Evolutionary conservation across 2,329 filamentous ascomycete species (phyloP).

Genomic region (Exophiala lecanii-corni): DNA sequence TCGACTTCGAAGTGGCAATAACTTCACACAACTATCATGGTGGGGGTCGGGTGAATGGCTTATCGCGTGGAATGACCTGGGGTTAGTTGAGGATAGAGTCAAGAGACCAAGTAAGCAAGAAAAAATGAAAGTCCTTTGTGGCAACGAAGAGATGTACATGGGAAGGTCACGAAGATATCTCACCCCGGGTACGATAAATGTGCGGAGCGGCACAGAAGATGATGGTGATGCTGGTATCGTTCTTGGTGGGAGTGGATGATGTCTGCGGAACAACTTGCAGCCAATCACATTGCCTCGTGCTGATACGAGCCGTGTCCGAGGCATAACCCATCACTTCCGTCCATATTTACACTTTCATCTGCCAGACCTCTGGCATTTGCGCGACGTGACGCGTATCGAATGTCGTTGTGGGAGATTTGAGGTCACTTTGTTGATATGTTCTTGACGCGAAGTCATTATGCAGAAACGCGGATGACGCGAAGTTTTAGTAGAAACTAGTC

Average conservation of each 20-base stretch:
- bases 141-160: constrained; percentile 3
- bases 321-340: constrained; percentile 8
- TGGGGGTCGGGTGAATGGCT: no score
- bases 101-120: no score
- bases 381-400: no score
- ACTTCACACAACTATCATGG: neutral
- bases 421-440: no score
- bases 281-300: constrained; percentile 22
- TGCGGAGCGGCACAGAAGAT: constrained; percentile 8
- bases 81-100: no score
- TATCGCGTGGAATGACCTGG: no score
- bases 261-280: constrained; percentile 8
- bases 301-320: constrained; percentile 10
- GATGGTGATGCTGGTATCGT: neutral
- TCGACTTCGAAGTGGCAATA: neutral
- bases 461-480: no score
- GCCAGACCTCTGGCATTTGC: neutral
- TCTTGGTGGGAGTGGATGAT: neutral
- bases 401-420: no score
- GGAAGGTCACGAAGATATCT: constrained; percentile 8
- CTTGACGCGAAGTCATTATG: no score
- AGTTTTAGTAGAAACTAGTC: no score
- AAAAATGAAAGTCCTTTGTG: no score
- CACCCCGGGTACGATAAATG: constrained; percentile 12
- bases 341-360: neutral